These are phyloP conservation scores for Spathaspora hagerdaliae DNA, from an alignment of 805 yeast species.

Conservation along the genomic window DNA sequence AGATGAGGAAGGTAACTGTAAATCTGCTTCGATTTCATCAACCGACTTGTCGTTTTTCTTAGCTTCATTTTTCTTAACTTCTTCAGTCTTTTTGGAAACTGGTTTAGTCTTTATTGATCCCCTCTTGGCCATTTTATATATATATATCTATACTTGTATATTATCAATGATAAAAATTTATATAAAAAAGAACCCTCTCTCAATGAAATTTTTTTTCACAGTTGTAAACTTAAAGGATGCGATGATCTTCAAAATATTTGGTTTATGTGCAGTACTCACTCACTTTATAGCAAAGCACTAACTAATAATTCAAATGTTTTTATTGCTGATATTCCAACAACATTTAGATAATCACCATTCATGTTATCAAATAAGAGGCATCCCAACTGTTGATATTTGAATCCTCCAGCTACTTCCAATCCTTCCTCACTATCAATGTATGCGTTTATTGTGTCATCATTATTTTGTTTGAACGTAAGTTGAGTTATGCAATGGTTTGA, in stretches of 20 bases:
- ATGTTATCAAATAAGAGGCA: conserved; percentile 58
- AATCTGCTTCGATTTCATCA: conserved; percentile 19
- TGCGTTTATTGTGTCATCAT: conserved; percentile 51
- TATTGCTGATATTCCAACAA: conserved; percentile 80
- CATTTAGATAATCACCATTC: conserved; percentile 80
- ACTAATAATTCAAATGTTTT: conserved; percentile 47
- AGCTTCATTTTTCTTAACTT: neutral
- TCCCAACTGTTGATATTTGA: conserved; percentile 74
- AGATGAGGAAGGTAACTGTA: conserved; percentile 14
- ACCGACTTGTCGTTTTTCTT: conserved; percentile 12
- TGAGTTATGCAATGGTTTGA: conserved; percentile 29
- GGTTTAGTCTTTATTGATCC: neutral
- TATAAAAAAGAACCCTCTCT: too few relatives aligned
- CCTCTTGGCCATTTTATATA: conserved; percentile 3
- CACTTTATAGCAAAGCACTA: conserved; percentile 10
- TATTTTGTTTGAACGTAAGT: conserved; percentile 44
- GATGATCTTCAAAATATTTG: neutral
- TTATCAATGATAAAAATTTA: too few relatives aligned
- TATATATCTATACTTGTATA: neutral
- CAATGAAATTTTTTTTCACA: neutral
- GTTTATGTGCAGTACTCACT: neutral
- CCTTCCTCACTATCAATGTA: conserved; percentile 78
- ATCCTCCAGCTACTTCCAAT: conserved; percentile 85
- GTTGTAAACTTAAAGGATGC: neutral
- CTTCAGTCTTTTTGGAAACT: neutral